Evolutionary conservation across 805 yeast genomes (phyloP).

Genomic region (Ogataea wickerhamii): DNA sequence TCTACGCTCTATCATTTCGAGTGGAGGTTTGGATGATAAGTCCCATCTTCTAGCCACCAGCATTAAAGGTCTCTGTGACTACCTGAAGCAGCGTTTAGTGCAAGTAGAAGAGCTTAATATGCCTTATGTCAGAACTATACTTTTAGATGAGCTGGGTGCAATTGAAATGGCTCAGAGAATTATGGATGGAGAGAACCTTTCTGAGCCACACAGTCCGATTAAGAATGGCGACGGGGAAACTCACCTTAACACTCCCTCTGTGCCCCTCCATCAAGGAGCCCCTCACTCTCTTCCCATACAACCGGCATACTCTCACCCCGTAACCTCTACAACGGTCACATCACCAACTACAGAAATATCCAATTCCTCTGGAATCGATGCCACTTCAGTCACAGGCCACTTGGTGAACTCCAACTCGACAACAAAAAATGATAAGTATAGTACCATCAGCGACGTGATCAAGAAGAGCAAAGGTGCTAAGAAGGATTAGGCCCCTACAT

Average conservation of each 20-base stretch:
- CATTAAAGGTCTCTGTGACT: constrained; percentile 10
- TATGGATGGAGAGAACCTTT: constrained; percentile 16
- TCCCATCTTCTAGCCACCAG: constrained; percentile 14
- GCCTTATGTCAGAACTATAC: constrained; percentile 13
- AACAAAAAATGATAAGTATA: constrained; percentile 13
- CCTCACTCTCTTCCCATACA: constrained; percentile 15
- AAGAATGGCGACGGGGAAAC: neutral
- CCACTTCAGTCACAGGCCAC: constrained; percentile 5
- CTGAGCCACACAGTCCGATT: constrained; percentile 1
- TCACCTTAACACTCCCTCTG: constrained; percentile 3
- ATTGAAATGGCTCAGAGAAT: constrained; percentile 22
- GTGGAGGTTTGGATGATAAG: constrained; percentile 9
- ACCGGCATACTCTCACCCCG: constrained; percentile 19
- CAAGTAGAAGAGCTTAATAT: constrained; percentile 15
- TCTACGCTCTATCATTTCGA: constrained; percentile 16
- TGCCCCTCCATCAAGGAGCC: constrained; percentile 2
- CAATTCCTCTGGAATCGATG: neutral
- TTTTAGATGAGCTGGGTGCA: constrained; percentile 26
- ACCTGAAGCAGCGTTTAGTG: constrained; percentile 13
- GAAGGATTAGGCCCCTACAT: too few relatives aligned
- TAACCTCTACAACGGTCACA: constrained; percentile 14
- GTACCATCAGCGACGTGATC: constrained; percentile 15
- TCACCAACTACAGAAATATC: constrained; percentile 13
- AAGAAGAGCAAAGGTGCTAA: constrained; percentile 28
- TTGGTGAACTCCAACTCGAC: constrained; percentile 6